Base-by-base conservation (phyloP, 164 flowering plant species). In the Tetrastigma voinierianum region DNA sequence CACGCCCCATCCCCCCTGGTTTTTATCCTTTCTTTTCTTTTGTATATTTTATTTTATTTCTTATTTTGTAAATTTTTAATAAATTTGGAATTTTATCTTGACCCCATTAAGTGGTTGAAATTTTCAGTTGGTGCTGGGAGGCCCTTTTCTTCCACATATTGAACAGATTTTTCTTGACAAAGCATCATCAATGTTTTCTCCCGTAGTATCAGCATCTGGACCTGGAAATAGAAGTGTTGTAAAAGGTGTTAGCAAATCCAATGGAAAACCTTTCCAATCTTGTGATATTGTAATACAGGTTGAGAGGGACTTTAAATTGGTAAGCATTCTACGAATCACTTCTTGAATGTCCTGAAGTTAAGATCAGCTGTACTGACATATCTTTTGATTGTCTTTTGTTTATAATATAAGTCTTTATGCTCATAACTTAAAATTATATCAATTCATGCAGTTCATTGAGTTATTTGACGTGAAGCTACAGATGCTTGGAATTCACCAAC, bases 401-500 rank as follows among this genome's bases (percentile, higher is more conserved):
- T 51, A n/a, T 6, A 14, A 15, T 7, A 43, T 43, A 1, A 9
- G 48, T 44, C 18, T 1, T 46, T 10, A 47, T 17, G 18, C 46
- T 46, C 63, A 44, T 15, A 21, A 9, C 45, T 57, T 10, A 16
- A 45, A 44, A 19, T 65, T 20, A 11, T 19, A 9, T 19, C 24
- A 21, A 43, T 65, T 54, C 62, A 16, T 78, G 82, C 86, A 93
- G 96, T 82, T 68, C 68, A 63, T 82, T 69, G 87, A 88, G 69
- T 71, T 91, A 68, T 54, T 15, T 67, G 83, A 81, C 75, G 82
- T 91, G 61, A 84, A 73, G 52, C 57, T 94, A 17, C 55, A 53
- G 55, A 81, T 91, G 97, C 87, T 89, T 71, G 98, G 98, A 51
- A 56, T 20, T 65, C 97, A 94, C 69, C 98, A 94, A 76, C 95